phyloP scores from a whole-genome alignment of 768 basidiomycete species.

The Neoboletus magnificus region DNA sequence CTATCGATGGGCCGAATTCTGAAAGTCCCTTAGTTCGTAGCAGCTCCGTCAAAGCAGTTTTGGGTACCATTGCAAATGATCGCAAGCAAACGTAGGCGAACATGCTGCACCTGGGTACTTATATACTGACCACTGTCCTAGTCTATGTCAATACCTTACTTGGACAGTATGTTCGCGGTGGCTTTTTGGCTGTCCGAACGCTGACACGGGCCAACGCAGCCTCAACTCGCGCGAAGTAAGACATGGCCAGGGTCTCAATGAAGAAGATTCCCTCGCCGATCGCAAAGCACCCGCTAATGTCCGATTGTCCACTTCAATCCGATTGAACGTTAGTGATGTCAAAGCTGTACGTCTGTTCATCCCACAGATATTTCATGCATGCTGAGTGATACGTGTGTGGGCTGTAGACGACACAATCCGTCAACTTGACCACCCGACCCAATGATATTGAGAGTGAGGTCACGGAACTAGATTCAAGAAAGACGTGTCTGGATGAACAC shows the following conservation, averaged over 20 bases:
- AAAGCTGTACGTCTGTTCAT: conserved; percentile 15
- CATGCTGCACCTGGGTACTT: neutral
- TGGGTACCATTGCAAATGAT: conserved; percentile 32
- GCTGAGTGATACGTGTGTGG: neutral
- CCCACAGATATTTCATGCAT: neutral
- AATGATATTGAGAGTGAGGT: conserved; percentile 3
- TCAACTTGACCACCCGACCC: conserved; percentile 6
- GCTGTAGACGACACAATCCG: conserved; percentile 15
- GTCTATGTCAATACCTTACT: conserved; percentile 30
- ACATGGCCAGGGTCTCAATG: conserved; percentile 22
- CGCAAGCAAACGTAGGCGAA: conserved; percentile 20
- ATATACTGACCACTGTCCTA: conserved; percentile 2
- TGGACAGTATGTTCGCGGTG: conserved; percentile 17
- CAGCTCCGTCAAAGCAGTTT: conserved; percentile 15
- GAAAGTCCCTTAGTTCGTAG: conserved; percentile 21
- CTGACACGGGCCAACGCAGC: conserved; percentile 13
- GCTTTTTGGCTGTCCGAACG: neutral
- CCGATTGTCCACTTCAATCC: conserved; percentile 6
- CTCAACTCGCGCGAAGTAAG: conserved; percentile 24
- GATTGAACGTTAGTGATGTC: conserved; percentile 6
- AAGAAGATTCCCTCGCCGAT: conserved; percentile 18
- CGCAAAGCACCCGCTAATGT: neutral
- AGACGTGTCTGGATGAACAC: conserved; percentile 9
- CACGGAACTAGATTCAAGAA: conserved; percentile 14
- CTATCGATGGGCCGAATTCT: neutral